phyloP scores from a whole-genome alignment of 1,139 yeast genomes.

The Debaryomycetaceae sp. region DNA sequence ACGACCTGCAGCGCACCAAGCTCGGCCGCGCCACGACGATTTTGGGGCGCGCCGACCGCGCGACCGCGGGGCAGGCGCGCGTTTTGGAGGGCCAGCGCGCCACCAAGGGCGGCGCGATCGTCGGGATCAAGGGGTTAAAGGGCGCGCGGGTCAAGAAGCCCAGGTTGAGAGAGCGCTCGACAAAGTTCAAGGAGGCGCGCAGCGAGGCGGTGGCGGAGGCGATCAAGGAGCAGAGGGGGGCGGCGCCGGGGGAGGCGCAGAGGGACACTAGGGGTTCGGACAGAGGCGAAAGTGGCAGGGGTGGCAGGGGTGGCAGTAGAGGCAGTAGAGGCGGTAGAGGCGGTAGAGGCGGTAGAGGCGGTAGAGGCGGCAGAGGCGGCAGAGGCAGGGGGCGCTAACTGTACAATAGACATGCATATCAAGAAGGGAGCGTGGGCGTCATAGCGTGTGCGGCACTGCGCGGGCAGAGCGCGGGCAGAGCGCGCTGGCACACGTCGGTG shows the following conservation, averaged over 20 bases:
- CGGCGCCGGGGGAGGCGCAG: constrained; percentile 1
- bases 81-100: constrained; percentile 78
- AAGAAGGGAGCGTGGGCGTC: too few species aligned
- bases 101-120: constrained; percentile 56
- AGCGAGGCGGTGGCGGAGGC: constrained; percentile 9
- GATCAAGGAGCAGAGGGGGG: constrained; percentile 5
- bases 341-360: constrained; percentile 3
- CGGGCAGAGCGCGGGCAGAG: too few species aligned
- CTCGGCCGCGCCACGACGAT: constrained; percentile 74
- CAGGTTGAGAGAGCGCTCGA: constrained; percentile 62
- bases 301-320: constrained; percentile 2
- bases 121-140: constrained; percentile 54
- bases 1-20: constrained; percentile 67
- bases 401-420: too few species aligned
- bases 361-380: constrained; percentile 5
- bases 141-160: constrained; percentile 57
- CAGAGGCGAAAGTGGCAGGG: not conserved
- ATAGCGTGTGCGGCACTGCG: too few species aligned
- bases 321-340: constrained; percentile 2
- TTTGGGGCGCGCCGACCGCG: constrained; percentile 76
- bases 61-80: constrained; percentile 50
- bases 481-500: too few species aligned
- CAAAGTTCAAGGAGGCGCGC: constrained; percentile 48
- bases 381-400: constrained; percentile 2
- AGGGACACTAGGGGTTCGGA: constrained; percentile 1